Conservation (phyloP, 768 basidiomycete genomes). For the Suillus tomentosus region DNA sequence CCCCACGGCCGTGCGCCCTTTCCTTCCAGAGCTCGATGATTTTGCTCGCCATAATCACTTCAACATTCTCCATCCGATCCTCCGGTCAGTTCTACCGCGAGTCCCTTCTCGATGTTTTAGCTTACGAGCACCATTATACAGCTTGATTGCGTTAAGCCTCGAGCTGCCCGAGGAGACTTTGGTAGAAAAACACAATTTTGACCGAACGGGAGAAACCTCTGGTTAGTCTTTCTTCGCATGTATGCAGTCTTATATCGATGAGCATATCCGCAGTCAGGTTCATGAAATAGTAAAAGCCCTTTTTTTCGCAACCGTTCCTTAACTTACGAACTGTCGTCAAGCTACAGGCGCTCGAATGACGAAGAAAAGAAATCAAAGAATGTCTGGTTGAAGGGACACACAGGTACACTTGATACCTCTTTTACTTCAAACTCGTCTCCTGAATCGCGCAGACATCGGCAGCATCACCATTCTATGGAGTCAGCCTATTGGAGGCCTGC, state of each 20-base stretch:
- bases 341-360: conserved; percentile 31
- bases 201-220: conserved; percentile 30
- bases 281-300: conserved; percentile 39
- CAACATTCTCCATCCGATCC: conserved; percentile 30
- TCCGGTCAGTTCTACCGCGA: conserved; percentile 19
- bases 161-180: conserved; percentile 38
- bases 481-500: conserved; percentile 39
- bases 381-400: conserved; percentile 42
- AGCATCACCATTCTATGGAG: conserved; percentile 40
- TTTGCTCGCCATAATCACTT: conserved; percentile 33
- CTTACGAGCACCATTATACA: conserved; percentile 11
- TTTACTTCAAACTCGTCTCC: background rate
- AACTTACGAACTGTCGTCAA: conserved; percentile 10
- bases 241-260: background rate
- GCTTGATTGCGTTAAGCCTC: conserved; percentile 35
- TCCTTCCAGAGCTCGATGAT: conserved; percentile 32
- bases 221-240: conserved; percentile 20
- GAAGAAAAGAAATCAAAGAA: conserved; percentile 12
- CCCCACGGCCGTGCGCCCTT: conserved; percentile 30
- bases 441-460: conserved; percentile 29
- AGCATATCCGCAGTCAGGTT: conserved; percentile 31
- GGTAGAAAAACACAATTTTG: conserved; percentile 31
- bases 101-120: background rate
- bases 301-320: background rate
- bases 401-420: conserved; percentile 23